phyloP scores from a whole-genome alignment of 345 rosid species.

The Abelmoschus esculentus region DNA sequence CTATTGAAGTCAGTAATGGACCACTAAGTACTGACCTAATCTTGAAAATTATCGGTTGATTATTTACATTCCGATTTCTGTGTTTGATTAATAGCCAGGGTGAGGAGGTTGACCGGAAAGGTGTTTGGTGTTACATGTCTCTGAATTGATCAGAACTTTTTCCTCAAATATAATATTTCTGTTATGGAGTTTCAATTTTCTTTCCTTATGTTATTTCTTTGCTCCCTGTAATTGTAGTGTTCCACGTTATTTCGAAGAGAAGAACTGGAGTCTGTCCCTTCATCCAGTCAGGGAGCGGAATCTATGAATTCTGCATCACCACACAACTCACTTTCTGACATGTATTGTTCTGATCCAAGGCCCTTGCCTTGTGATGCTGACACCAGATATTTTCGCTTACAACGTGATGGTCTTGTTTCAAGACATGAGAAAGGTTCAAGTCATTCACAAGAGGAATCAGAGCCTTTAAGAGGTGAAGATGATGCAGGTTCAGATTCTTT shows the following conservation, averaged over 20 bases:
- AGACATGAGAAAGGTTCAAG: slow-evolving; percentile 86
- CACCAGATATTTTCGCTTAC: slow-evolving; percentile 48
- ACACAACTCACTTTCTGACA: slow-evolving; percentile 81
- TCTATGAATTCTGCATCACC: slow-evolving; percentile 55
- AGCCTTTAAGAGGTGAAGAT: slow-evolving; percentile 58
- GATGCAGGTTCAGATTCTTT: slow-evolving; percentile 55
- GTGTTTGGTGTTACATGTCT: slow-evolving; percentile 10
- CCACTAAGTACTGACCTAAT: not conserved
- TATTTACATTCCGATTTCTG: not conserved
- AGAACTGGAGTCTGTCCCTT: slow-evolving; percentile 63
- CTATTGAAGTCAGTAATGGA: not conserved
- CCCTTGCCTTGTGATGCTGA: slow-evolving; percentile 90
- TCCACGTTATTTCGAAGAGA: slow-evolving; percentile 63
- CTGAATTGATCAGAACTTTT: slow-evolving; percentile 2
- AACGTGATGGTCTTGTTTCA: slow-evolving; percentile 53
- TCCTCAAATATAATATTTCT: slow-evolving; percentile 5
- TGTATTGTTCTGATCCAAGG: slow-evolving; percentile 83
- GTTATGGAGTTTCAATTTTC: slow-evolving; percentile 13
- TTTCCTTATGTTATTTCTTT: slow-evolving; percentile 3
- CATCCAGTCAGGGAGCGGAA: slow-evolving; percentile 65
- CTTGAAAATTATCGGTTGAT: not conserved
- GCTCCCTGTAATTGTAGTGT: slow-evolving; percentile 39
- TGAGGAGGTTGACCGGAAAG: slow-evolving; percentile 7
- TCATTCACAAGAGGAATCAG: slow-evolving; percentile 77
- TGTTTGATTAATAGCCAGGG: not conserved